Evolutionary conservation across 2,329 filamentous ascomycete species (phyloP), one percentile per base, ranked within the genome.

Genomic region (Penicillium aurantiogriseum): DNA sequence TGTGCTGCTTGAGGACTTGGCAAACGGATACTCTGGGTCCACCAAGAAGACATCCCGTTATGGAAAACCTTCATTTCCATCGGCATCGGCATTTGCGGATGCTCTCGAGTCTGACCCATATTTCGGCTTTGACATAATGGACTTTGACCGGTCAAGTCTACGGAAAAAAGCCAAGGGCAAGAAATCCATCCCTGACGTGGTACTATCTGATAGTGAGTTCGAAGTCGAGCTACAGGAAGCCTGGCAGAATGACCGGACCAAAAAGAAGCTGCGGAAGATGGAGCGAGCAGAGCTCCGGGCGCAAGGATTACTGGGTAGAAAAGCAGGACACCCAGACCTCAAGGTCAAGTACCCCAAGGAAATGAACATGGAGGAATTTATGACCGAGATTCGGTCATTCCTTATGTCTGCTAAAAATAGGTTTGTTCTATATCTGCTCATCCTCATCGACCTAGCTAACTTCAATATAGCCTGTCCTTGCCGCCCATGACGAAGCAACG

Each of bases 401-500:
- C 76, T 97, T 23, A 71, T 85, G 27, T 82, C 86, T 21, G 74
- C 81, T 2, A 82, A 83, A 51, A 80, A 86, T 65, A 87, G 81
- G 87, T 91, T 78, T 68, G 82, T 52, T 25, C 7, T 36, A 36
- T 27, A 45, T n/a, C 11, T 50, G 17, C 35, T 40, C 27, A 33
- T 40, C 43, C 27, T 43, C 27, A 15, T 9, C 17, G 19, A 56
- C 54, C 8, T 21, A 47, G n/a, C 54, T 63, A 57, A 60, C 8
- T 54, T 55, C 48, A 54, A 38, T 47, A 31, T 62, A 92, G 89
- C 45, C 80, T 94, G 6, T 79, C 85, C 5, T 79, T 97, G 25
- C 91, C 93, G 3, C 91, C 93, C 0, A 95, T 97, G 87, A 86
- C 90, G 56, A 90, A 91, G 60, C 76, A 83, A 44, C 83, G 88